These are phyloP conservation scores for Pyrrhoderma lamaoense DNA, from an alignment of 1,284 basidiomycete species.

Conservation along the genomic window DNA sequence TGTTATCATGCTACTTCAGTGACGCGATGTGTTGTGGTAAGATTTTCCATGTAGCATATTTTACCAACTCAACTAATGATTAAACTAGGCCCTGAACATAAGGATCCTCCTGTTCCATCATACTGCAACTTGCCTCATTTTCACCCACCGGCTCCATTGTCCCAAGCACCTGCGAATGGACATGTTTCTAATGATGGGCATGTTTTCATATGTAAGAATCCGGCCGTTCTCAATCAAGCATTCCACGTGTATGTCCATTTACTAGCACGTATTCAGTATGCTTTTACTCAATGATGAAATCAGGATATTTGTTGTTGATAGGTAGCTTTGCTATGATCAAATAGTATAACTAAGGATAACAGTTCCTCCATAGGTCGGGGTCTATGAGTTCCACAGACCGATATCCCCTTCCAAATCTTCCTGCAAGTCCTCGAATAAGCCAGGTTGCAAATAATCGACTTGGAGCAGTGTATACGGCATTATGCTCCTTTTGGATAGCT, in stretches of 20 bases:
- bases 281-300: background rate
- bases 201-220: conserved; percentile 48
- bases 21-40: conserved; percentile 49
- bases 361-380: conserved; percentile 34
- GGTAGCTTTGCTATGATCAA: conserved; percentile 24
- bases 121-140: conserved; percentile 50
- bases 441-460: conserved; percentile 40
- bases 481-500: conserved; percentile 49
- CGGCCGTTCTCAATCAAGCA: conserved; percentile 43
- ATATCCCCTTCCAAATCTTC: conserved; percentile 38
- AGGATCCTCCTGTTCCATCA: conserved; percentile 40
- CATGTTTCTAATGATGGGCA: conserved; percentile 53
- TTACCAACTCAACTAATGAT: background rate
- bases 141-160: conserved; percentile 33
- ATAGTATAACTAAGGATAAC: background rate
- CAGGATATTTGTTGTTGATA: conserved; percentile 49
- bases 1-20: conserved; percentile 26
- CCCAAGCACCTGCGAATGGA: conserved; percentile 28
- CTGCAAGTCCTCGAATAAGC: conserved; percentile 34
- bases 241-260: conserved; percentile 48
- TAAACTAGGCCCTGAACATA: conserved; percentile 40
- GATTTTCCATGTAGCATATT: too few relatives aligned
- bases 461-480: conserved; percentile 50
- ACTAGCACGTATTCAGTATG: background rate
- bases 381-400: conserved; percentile 43